Evolutionary conservation across 495 filamentous ascomycete species (phyloP), one percentile per base, ranked within the genome.

Genomic region (Chaetomium tenue): DNA sequence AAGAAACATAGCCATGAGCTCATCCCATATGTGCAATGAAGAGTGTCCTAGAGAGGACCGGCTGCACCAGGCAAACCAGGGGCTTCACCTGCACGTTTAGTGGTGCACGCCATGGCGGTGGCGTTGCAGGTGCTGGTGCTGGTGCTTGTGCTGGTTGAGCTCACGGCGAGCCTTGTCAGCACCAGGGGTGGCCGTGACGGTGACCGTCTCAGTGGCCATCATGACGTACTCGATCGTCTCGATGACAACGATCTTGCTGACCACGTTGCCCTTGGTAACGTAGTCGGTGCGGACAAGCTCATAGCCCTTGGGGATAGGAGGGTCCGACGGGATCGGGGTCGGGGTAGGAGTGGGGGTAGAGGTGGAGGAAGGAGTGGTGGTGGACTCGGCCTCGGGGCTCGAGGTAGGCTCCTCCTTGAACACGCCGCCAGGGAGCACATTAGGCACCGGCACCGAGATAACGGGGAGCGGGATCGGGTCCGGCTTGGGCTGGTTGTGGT

Each of bases 161-260:
- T 65, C 66, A 4, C 69, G 67, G n/a, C 71, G 69, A 12, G 67
- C 68, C 60, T 74, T 70, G 42, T 66, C 53, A 16, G 28, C 59
- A 5, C 33, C 56, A 20, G 58, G 65, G 8, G 72, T 70, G 4
- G 64, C 68, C 4, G 72, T 75, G 7, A 74, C 66, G 1, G 68
- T 70, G n/a, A 64, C 61, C 9, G 64, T 67, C 25, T 61, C 61
- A 39, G 68, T 67, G 0, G 70, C 68, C 40, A 76, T 63, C 4
- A 74, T 79, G 42, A 82, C 76, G 28, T 77, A 80, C 52, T 77
- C 74, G 11, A 79, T 66, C 23, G 76, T 77, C 70, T 82, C 75
- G 60, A 78, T 76, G 72, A 78, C 74, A 15, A 82, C 68, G 22
- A 82, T 70, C 71, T 78, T 74, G 61, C 74, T 73, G 18, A 82